Evolutionary conservation across 139 green algal species (phyloP).

Genomic region (Chlorella sp.): DNA sequence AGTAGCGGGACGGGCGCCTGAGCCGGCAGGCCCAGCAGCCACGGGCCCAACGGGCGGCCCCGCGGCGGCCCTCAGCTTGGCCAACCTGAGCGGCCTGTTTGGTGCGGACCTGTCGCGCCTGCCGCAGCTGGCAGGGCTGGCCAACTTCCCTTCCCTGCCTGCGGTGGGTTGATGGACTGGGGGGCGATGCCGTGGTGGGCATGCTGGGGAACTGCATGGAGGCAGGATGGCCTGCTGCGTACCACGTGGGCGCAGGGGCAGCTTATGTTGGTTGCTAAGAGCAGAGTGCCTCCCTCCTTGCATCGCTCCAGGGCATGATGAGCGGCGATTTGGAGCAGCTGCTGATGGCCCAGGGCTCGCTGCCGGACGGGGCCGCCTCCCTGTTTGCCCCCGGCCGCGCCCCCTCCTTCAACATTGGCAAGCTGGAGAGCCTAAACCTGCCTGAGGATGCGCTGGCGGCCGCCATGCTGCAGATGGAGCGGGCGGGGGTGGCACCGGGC

Average conservation of each 20-base stretch:
- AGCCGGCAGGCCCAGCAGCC: not conserved
- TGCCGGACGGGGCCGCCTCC: not conserved
- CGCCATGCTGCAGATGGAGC: slow-evolving; percentile 8
- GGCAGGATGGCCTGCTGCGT: too few species aligned
- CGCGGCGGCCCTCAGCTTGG: slow-evolving; percentile 15
- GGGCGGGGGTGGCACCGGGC: not conserved
- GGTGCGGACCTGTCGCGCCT: slow-evolving; percentile 32
- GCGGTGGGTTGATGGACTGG: slow-evolving; percentile 19
- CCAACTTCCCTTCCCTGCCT: slow-evolving; percentile 45
- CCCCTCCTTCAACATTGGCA: slow-evolving; percentile 51
- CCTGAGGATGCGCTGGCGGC: slow-evolving; percentile 17
- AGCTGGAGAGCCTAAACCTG: slow-evolving; percentile 58
- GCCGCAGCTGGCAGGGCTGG: slow-evolving; percentile 29
- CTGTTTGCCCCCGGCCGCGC: not conserved
- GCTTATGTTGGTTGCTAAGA: not conserved
- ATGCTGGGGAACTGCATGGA: too few species aligned
- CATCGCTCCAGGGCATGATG: slow-evolving; percentile 10
- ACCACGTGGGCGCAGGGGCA: not conserved
- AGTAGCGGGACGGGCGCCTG: not conserved
- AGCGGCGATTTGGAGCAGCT: slow-evolving; percentile 55
- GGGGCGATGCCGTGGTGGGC: too few species aligned
- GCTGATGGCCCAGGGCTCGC: slow-evolving; percentile 34
- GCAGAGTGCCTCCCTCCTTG: not conserved
- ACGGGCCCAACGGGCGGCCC: not conserved
- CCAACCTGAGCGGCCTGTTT: slow-evolving; percentile 28